These are phyloP conservation scores for Kalanchoe fedtschenkoi DNA, from an alignment of 164 flowering plant species.

Conservation along the genomic window DNA sequence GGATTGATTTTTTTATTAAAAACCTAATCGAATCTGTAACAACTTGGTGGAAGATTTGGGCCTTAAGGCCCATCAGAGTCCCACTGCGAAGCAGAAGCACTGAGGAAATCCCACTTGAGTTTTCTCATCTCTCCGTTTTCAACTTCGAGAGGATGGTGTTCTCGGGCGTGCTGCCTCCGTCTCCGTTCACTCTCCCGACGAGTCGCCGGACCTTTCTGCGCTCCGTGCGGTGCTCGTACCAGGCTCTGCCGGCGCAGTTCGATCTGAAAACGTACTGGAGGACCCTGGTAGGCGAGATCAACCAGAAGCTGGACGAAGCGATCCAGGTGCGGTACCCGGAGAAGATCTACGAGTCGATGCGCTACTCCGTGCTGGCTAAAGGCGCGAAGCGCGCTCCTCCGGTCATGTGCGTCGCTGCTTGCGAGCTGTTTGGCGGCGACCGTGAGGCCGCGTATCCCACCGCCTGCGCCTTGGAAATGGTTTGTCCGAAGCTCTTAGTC, in stretches of 20 bases:
- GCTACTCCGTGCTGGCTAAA: constrained; percentile 63
- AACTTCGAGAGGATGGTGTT: constrained; percentile 21
- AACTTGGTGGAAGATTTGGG: no score
- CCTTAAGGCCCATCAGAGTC: no score
- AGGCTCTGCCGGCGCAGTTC: constrained; percentile 17
- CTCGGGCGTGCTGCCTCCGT: neutral
- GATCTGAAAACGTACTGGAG: constrained; percentile 66
- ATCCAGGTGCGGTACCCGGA: constrained; percentile 52
- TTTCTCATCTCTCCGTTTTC: no score
- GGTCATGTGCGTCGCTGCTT: constrained; percentile 73
- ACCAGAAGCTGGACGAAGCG: constrained; percentile 62
- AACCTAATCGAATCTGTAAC: no score
- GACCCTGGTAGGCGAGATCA: constrained; percentile 42
- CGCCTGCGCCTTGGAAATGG: constrained; percentile 97
- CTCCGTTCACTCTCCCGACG: neutral
- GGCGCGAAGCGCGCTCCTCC: constrained; percentile 79
- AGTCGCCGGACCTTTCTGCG: neutral
- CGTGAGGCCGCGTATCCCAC: constrained; percentile 89
- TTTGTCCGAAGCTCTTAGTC: neutral
- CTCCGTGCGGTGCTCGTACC: neutral
- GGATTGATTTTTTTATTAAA: no score
- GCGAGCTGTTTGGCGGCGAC: constrained; percentile 71
- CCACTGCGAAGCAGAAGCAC: no score
- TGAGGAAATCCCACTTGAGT: no score
- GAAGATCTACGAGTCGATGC: constrained; percentile 68